These are phyloP conservation scores for Diaporthe sp. DNA, from an alignment of 2,329 filamentous ascomycete species.

Conservation along the genomic window DNA sequence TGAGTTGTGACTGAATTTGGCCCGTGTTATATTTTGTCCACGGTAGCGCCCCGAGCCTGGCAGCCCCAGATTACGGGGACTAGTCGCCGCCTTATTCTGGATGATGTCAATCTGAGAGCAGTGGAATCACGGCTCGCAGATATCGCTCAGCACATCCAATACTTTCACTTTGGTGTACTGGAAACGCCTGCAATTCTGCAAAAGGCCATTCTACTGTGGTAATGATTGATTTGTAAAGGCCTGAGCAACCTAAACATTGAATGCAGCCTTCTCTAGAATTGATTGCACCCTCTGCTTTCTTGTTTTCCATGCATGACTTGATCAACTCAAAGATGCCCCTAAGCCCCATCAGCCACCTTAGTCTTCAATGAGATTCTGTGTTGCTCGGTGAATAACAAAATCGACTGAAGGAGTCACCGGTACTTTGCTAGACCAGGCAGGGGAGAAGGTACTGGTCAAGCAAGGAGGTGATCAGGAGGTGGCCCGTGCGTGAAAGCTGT, in stretches of 20 bases:
- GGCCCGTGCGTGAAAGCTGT: constrained; percentile 27
- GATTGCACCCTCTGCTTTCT: neutral
- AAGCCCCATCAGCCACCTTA: neutral
- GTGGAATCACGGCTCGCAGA: neutral
- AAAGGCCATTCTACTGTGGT: too few relatives aligned
- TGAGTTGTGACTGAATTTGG: constrained; percentile 15
- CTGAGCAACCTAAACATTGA: neutral
- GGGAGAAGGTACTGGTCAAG: neutral
- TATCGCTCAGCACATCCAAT: neutral
- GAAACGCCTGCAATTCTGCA: neutral
- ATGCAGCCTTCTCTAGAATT: neutral
- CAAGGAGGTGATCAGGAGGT: neutral
- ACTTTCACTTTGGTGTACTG: neutral
- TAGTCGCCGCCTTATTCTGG: neutral
- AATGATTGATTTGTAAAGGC: neutral
- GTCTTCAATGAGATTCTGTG: neutral
- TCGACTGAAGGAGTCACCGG: neutral
- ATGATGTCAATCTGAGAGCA: constrained; percentile 30
- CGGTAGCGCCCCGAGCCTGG: constrained; percentile 16
- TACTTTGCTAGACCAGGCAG: neutral
- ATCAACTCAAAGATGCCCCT: neutral
- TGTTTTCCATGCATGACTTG: neutral
- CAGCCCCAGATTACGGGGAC: constrained; percentile 23
- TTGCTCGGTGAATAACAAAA: neutral
- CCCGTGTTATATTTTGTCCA: constrained; percentile 17